These are phyloP conservation scores for Tolypocladium paradoxum DNA, from an alignment of 2,329 filamentous ascomycete genomes.

Conservation along the genomic window DNA sequence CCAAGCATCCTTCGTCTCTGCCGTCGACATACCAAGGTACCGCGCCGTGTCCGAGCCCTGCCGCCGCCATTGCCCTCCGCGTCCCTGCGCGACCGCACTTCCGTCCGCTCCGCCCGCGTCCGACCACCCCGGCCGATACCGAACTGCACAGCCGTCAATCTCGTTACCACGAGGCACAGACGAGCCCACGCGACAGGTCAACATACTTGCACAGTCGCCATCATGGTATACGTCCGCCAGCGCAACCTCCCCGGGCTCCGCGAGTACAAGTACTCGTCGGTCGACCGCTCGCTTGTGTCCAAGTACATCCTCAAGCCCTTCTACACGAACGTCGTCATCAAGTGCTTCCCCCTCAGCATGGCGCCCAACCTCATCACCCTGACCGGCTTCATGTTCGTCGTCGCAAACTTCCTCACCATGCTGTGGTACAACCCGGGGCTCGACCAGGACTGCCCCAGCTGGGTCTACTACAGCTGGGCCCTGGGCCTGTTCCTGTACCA, in stretches of 20 bases:
- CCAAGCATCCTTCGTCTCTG: neutral
- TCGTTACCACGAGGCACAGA: neutral
- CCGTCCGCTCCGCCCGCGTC: no score
- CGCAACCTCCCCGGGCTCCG: conserved; percentile 78
- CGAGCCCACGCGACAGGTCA: neutral
- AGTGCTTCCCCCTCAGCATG: conserved; percentile 92
- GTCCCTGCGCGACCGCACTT: no score
- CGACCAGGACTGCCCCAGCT: conserved; percentile 83
- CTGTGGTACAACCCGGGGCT: conserved; percentile 94
- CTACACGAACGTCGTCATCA: conserved; percentile 89
- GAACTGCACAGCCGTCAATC: neutral
- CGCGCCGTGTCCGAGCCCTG: neutral
- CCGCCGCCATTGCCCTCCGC: neutral
- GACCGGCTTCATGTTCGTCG: conserved; percentile 79
- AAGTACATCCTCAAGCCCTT: conserved; percentile 96
- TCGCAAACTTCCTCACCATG: conserved; percentile 81
- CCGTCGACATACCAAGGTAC: no score
- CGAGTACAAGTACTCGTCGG: conserved; percentile 88
- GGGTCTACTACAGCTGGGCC: conserved; percentile 93
- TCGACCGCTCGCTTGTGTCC: conserved; percentile 83
- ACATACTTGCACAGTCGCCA: conserved; percentile 13
- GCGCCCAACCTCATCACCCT: conserved; percentile 82
- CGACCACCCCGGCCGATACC: neutral
- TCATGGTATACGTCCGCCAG: conserved; percentile 93
- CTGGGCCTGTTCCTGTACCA: conserved; percentile 89